Evolutionary conservation across 768 basidiomycete genomes (phyloP).

Genomic region (Boletus huronensis): DNA sequence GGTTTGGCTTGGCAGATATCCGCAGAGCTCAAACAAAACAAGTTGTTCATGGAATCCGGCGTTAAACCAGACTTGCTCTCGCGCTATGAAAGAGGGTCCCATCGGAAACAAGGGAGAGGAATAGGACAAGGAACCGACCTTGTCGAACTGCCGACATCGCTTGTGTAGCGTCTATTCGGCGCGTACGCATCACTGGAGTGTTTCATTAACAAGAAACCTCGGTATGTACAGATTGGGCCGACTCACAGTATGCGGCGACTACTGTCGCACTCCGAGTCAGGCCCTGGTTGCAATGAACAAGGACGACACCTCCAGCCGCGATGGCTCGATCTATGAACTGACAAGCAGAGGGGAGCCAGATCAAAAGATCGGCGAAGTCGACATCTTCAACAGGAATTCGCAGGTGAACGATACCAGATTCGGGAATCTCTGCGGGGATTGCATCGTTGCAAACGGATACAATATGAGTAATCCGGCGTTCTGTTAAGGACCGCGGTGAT

Average conservation of each 20-base stretch:
- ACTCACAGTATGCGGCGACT: constrained; percentile 73
- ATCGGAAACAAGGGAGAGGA: constrained; percentile 2
- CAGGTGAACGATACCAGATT: constrained; percentile 66
- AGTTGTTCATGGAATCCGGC: constrained; percentile 80
- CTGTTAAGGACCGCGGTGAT: constrained; percentile 66
- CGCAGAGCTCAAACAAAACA: constrained; percentile 69
- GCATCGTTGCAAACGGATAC: constrained; percentile 72
- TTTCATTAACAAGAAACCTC: constrained; percentile 10
- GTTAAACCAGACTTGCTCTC: constrained; percentile 75
- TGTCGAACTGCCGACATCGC: constrained; percentile 59
- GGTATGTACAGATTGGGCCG: background rate
- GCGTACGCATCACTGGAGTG: constrained; percentile 61
- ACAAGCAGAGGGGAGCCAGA: constrained; percentile 62
- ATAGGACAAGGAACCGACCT: constrained; percentile 37
- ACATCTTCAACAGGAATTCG: constrained; percentile 69
- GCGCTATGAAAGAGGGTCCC: constrained; percentile 39
- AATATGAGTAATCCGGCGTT: constrained; percentile 76
- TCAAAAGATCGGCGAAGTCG: constrained; percentile 65
- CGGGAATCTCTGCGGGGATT: constrained; percentile 66
- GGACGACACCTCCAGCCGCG: constrained; percentile 52
- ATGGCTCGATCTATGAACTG: constrained; percentile 64
- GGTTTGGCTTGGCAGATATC: constrained; percentile 55
- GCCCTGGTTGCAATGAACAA: constrained; percentile 68
- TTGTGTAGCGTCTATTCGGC: constrained; percentile 50
- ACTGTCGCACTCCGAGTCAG: constrained; percentile 66